Conservation (phyloP, 768 basidiomycete species). For the Naganishia onofrii region DNA sequence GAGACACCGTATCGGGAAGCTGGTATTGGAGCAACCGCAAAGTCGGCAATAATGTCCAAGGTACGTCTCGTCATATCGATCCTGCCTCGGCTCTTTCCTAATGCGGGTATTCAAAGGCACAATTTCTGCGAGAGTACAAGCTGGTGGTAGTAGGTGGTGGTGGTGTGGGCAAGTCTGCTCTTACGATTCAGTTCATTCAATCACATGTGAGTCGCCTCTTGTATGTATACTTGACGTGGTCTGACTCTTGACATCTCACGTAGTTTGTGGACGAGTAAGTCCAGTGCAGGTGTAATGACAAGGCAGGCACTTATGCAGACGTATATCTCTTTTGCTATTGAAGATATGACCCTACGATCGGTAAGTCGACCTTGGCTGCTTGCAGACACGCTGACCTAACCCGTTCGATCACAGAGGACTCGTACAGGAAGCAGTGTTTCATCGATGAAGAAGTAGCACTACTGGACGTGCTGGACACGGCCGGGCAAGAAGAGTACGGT, state of each 20-base stretch:
- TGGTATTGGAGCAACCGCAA: background rate
- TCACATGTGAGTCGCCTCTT: constrained; percentile 41
- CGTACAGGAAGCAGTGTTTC: constrained; percentile 93
- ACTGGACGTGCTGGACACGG: constrained; percentile 93
- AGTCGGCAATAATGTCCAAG: constrained; percentile 5
- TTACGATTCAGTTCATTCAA: constrained; percentile 98
- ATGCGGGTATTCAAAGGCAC: constrained; percentile 40
- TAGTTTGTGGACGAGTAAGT: constrained; percentile 52
- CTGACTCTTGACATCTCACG: constrained; percentile 23
- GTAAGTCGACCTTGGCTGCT: constrained; percentile 49
- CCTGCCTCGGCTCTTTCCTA: background rate
- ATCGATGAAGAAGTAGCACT: constrained; percentile 99
- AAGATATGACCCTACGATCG: constrained; percentile 79
- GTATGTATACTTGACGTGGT: background rate
- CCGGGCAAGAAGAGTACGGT: constrained; percentile 97
- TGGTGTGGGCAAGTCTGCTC: constrained; percentile 83
- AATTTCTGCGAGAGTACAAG: constrained; percentile 87
- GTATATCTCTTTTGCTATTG: too few species aligned
- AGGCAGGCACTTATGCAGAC: background rate
- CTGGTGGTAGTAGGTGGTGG: constrained; percentile 97
- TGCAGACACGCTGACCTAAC: background rate
- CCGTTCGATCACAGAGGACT: constrained; percentile 61
- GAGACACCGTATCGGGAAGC: background rate
- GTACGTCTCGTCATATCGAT: background rate
- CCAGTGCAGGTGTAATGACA: background rate